phyloP scores from a whole-genome alignment of 2,329 filamentous ascomycete genomes.

The Didymella pomorum region DNA sequence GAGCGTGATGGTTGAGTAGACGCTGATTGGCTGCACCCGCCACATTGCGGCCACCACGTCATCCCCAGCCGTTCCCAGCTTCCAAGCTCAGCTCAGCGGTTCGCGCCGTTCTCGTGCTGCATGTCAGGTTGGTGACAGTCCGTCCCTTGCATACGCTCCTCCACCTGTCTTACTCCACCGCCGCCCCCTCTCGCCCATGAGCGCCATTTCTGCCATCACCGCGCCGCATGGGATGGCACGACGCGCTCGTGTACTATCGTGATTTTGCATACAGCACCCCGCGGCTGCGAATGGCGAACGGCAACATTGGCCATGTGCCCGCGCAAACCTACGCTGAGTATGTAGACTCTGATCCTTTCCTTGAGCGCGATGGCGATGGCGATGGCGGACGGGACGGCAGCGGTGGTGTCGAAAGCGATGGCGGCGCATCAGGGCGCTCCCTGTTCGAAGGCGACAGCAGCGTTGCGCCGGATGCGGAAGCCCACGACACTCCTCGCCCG shows the following conservation, averaged over 20 bases:
- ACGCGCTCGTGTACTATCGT: conserved; percentile 47
- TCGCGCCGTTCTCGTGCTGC: conserved; percentile 4
- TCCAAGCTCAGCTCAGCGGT: conserved; percentile 3
- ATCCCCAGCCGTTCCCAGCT: conserved; percentile 8
- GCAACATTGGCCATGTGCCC: conserved; percentile 57
- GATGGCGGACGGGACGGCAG: not conserved
- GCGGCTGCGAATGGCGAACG: conserved; percentile 56
- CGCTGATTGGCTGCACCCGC: too few species aligned
- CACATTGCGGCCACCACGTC: not conserved
- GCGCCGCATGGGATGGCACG: conserved; percentile 50
- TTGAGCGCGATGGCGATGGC: conserved; percentile 9
- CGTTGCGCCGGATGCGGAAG: conserved; percentile 26
- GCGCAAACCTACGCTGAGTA: conserved; percentile 63
- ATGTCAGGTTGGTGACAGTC: conserved; percentile 7
- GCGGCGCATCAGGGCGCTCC: too few species aligned
- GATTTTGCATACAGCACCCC: conserved; percentile 56
- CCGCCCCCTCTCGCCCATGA: conserved; percentile 29
- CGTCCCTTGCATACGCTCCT: conserved; percentile 3
- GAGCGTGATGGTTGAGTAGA: too few species aligned
- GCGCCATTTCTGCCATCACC: conserved; percentile 21
- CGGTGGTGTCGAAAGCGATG: not conserved
- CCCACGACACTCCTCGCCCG: conserved; percentile 20
- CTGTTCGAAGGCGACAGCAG: conserved; percentile 8
- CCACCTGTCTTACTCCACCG: not conserved
- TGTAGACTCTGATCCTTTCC: conserved; percentile 45